Base-by-base conservation (phyloP, 805 yeast species). In the Starmerella vaccinii region DNA sequence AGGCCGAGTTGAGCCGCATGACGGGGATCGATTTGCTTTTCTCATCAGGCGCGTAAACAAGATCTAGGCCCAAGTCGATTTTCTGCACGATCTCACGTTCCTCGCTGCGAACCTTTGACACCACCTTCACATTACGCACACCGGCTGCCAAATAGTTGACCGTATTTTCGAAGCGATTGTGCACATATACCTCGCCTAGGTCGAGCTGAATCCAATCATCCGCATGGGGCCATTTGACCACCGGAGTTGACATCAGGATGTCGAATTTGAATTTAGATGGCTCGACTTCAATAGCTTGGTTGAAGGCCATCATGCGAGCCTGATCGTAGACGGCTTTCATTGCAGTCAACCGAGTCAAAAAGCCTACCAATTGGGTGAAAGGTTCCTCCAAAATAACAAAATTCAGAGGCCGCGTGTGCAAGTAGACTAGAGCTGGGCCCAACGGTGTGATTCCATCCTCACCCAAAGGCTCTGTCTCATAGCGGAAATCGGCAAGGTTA, bases 321-420 rank as follows among this genome's bases (percentile, higher is more conserved):
- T 76, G 71, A 61, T 92, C 98, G 65, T 84, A 94, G n/a, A 89
- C 72, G 4, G 76, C 77, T 65, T 92, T 92, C 95, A 90, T 86
- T 58, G 76, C 76, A 52, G 79, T 82, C 61, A 94, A 84, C 58
- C 82, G 83, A 56, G 77, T 77, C 59, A 87, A 68, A 59, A 79
- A 90, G 10, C 75, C 71, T 27, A 82, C 61, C 10, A 94, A 75
- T 56, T 81, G 76, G 30, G 80, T 73, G 51, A 88, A 74, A 0
- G 97, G 83, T 52, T 80, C 83, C 59, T 90, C 95, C 16, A 50
- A 4, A 4, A 55, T 43, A 4, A 37, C 35, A 5, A 92, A 66
- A 51, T 76, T 78, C 57, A 86, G 69, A 0, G 95, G 78, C 0
- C 95, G 94, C 0, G 94, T 77, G 18, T 78, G 75, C 63, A 86